Conservation (phyloP, 257 asterid genomes). For the Penstemon barbatus region DNA sequence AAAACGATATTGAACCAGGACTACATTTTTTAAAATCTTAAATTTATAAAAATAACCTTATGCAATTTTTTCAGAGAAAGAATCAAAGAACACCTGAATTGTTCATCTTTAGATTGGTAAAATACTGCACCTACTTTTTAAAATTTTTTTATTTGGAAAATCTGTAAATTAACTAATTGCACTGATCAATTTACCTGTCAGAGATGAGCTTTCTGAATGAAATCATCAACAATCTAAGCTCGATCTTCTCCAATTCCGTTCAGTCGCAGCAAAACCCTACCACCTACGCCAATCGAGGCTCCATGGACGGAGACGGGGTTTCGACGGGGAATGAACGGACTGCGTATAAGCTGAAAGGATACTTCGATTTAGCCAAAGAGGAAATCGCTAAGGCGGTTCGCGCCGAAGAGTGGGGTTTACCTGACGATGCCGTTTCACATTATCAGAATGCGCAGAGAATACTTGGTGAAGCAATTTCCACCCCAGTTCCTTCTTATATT, state of each 20-base stretch:
- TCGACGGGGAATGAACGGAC: constrained; percentile 88
- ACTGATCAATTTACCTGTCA: constrained; percentile 17
- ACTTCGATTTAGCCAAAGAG: constrained; percentile 86
- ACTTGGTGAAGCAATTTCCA: constrained; percentile 71
- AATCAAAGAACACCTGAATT: no score
- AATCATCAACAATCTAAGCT: constrained; percentile 55
- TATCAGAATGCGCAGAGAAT: constrained; percentile 73
- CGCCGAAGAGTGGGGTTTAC: constrained; percentile 94
- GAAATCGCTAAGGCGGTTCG: constrained; percentile 87
- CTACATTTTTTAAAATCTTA: no score
- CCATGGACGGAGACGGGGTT: constrained; percentile 71
- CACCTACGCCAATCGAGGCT: constrained; percentile 29
- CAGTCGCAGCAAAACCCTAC: constrained; percentile 46
- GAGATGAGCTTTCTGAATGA: constrained; percentile 67
- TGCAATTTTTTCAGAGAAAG: no score
- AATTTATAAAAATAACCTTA: no score
- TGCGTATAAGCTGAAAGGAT: constrained; percentile 82
- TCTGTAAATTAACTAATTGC: constrained; percentile 10
- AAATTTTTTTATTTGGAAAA: neutral
- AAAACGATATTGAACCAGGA: no score
- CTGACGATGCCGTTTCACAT: constrained; percentile 64
- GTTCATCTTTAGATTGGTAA: no score
- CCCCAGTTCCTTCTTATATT: constrained; percentile 90
- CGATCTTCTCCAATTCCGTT: constrained; percentile 56
- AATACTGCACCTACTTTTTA: no score